phyloP scores from a whole-genome alignment of 345 rosid genomes.

The Eucalyptus viminalis region DNA sequence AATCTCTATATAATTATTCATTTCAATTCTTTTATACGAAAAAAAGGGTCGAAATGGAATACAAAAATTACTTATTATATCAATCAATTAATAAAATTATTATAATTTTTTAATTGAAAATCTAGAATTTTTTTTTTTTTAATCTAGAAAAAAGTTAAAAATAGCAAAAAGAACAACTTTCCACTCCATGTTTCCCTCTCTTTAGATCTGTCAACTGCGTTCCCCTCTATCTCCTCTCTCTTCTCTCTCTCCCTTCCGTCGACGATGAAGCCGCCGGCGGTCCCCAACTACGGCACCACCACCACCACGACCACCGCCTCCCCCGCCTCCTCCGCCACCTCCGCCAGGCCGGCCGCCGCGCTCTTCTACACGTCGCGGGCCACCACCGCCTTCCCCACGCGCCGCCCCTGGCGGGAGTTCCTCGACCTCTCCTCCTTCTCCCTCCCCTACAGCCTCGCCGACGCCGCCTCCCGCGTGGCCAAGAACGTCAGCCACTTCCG shows the following conservation, averaged over 20 bases:
- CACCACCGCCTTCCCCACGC: constrained; percentile 31
- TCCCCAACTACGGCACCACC: background rate
- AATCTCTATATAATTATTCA: background rate
- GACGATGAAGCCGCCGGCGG: background rate
- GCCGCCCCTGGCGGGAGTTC: constrained; percentile 82
- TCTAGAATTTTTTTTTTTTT: no score
- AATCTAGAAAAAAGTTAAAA: background rate
- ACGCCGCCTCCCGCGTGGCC: constrained; percentile 44
- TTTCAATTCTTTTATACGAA: background rate
- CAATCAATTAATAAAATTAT: background rate
- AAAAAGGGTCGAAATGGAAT: background rate
- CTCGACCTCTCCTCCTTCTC: constrained; percentile 31
- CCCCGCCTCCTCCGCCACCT: constrained; percentile 19
- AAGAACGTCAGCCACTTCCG: constrained; percentile 58
- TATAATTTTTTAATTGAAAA: background rate
- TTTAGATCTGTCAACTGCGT: background rate
- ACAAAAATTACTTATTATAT: background rate
- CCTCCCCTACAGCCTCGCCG: constrained; percentile 37
- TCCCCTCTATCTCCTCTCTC: background rate
- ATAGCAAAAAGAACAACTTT: background rate
- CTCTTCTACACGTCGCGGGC: constrained; percentile 38
- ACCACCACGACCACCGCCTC: constrained; percentile 1
- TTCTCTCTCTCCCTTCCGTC: background rate
- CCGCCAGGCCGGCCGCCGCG: background rate
- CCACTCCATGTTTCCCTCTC: background rate